Evolutionary conservation across 805 yeast genomes (phyloP).

Genomic region (Lachancea lanzarotensis): DNA sequence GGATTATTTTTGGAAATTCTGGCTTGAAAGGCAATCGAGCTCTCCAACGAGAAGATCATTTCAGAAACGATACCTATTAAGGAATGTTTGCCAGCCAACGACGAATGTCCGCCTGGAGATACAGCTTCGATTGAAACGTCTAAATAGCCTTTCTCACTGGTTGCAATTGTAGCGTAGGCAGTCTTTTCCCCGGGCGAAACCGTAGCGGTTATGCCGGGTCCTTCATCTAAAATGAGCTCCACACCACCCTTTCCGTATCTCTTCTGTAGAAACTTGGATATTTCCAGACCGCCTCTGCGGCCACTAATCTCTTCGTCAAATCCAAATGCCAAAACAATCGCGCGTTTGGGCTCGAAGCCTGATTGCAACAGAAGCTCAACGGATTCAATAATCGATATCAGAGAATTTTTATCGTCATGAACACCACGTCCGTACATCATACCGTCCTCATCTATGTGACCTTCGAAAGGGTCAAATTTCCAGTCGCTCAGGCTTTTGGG

Average conservation of each 20-base stretch:
- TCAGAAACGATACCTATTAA: slow-evolving; percentile 61
- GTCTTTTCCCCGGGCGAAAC: slow-evolving; percentile 24
- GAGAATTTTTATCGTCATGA: slow-evolving; percentile 55
- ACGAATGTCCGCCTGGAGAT: slow-evolving; percentile 68
- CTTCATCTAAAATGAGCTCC: slow-evolving; percentile 58
- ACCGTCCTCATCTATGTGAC: slow-evolving; percentile 49
- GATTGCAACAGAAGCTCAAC: slow-evolving; percentile 39
- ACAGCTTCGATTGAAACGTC: slow-evolving; percentile 43
- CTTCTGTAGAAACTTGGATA: slow-evolving; percentile 39
- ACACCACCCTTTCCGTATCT: slow-evolving; percentile 52
- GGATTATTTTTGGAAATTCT: slow-evolving; percentile 41
- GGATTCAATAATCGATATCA: slow-evolving; percentile 53
- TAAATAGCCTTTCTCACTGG: slow-evolving; percentile 52
- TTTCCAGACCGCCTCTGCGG: slow-evolving; percentile 36
- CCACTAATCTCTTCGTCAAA: slow-evolving; percentile 65
- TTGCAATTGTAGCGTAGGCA: slow-evolving; percentile 40
- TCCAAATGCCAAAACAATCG: slow-evolving; percentile 54
- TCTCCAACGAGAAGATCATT: slow-evolving; percentile 46
- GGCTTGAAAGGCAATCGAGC: slow-evolving; percentile 36
- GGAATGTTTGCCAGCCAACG: slow-evolving; percentile 67
- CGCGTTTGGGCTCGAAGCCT: slow-evolving; percentile 44
- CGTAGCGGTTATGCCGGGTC: slow-evolving; percentile 35
- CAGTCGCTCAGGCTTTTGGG: slow-evolving; percentile 46
- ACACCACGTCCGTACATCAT: slow-evolving; percentile 60
- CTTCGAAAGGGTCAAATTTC: slow-evolving; percentile 54